Conservation (phyloP, 1,284 basidiomycete species). For the Cutaneotrichosporon sp. region DNA sequence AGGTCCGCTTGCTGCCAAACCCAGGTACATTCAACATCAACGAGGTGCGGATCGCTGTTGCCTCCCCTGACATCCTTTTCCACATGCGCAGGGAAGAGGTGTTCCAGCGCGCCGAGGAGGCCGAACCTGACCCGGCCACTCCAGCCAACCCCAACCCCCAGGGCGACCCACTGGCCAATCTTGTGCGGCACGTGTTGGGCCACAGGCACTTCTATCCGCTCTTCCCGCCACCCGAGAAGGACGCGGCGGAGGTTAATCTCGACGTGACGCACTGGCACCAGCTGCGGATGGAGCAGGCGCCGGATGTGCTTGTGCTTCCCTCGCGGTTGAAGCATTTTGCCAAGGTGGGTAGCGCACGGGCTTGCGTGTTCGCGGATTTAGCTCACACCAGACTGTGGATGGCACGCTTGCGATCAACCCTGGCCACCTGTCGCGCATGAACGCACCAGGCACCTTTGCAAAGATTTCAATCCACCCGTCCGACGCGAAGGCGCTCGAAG, state of each 20-base stretch:
- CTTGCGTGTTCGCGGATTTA: not conserved
- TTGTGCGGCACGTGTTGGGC: constrained; percentile 75
- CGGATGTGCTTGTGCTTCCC: constrained; percentile 80
- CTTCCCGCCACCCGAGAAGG: constrained; percentile 76
- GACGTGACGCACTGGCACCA: constrained; percentile 69
- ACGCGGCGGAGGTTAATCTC: constrained; percentile 76
- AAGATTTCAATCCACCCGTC: constrained; percentile 50
- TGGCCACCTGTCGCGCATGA: constrained; percentile 41
- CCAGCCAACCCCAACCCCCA: constrained; percentile 53
- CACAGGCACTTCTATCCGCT: constrained; percentile 95
- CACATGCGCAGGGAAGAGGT: constrained; percentile 84
- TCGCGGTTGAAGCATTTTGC: constrained; percentile 81
- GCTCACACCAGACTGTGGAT: constrained; percentile 48
- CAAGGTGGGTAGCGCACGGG: constrained; percentile 61
- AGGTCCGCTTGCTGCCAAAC: constrained; percentile 78
- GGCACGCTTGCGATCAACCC: constrained; percentile 53
- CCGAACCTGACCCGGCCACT: constrained; percentile 57
- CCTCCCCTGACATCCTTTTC: constrained; percentile 82
- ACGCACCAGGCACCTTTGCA: constrained; percentile 52
- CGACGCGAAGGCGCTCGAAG: constrained; percentile 28
- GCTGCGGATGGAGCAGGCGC: constrained; percentile 56
- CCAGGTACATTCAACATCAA: constrained; percentile 83
- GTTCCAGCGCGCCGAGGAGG: constrained; percentile 67
- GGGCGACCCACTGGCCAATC: constrained; percentile 72
- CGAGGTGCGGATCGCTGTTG: constrained; percentile 72